These are phyloP conservation scores for Suillus spraguei DNA, from an alignment of 768 basidiomycete genomes.

Conservation along the genomic window DNA sequence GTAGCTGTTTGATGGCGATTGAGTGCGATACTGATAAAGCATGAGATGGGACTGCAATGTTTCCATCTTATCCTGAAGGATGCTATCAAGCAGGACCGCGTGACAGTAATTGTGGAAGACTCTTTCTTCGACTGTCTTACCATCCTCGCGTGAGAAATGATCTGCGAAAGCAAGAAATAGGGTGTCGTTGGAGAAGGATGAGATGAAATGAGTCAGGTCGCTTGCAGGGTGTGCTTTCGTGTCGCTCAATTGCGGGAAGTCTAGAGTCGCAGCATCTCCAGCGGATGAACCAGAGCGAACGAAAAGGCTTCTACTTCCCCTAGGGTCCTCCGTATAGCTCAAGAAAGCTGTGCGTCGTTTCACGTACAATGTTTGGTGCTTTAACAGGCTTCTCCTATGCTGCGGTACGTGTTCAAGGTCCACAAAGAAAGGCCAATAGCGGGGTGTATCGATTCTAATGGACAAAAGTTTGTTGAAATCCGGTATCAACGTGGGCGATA, in stretches of 20 bases:
- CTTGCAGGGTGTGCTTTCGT: conserved; percentile 66
- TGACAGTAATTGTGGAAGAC: conserved; percentile 74
- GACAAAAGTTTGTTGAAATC: conserved; percentile 81
- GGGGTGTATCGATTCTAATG: conserved; percentile 88
- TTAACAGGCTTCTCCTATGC: conserved; percentile 70
- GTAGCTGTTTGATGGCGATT: conserved; percentile 57
- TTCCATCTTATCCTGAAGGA: conserved; percentile 87
- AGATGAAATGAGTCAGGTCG: conserved; percentile 84
- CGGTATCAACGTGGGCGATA: conserved; percentile 92
- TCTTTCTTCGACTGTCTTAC: conserved; percentile 58
- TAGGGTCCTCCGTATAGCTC: conserved; percentile 92
- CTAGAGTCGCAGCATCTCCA: conserved; percentile 82
- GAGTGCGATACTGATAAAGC: conserved; percentile 67
- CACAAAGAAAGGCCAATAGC: conserved; percentile 93
- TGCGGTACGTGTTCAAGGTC: conserved; percentile 69
- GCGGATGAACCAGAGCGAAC: conserved; percentile 84
- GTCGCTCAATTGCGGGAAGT: conserved; percentile 77
- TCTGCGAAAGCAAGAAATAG: conserved; percentile 83
- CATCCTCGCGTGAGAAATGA: conserved; percentile 66
- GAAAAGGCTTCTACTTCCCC: conserved; percentile 90
- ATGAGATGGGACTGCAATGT: conserved; percentile 76
- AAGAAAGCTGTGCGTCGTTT: conserved; percentile 92
- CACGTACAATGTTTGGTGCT: conserved; percentile 84
- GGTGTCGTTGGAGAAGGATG: conserved; percentile 82
- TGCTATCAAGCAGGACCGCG: conserved; percentile 80